These are phyloP conservation scores for Tephrocybe sp. DNA, from an alignment of 768 basidiomycete genomes.

Conservation along the genomic window DNA sequence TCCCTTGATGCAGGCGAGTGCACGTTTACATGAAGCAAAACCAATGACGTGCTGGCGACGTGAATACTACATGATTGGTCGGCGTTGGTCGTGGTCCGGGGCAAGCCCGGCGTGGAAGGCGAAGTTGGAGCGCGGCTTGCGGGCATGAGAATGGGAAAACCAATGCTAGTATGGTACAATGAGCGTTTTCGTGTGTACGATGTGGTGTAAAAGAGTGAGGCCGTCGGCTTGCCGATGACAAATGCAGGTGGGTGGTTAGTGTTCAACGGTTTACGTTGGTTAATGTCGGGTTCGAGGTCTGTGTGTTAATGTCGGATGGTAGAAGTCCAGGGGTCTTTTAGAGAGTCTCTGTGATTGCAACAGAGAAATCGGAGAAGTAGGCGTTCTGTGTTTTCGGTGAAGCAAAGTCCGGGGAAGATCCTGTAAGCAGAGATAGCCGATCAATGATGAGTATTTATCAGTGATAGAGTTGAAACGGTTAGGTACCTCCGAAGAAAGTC, in stretches of 20 bases:
- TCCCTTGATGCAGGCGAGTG: constrained; percentile 4
- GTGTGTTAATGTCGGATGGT: background rate
- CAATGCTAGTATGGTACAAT: constrained; percentile 18
- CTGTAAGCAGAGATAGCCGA: constrained; percentile 26
- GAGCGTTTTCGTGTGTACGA: constrained; percentile 10
- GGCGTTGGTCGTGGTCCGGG: constrained; percentile 11
- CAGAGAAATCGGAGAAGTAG: constrained; percentile 71
- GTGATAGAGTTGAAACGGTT: background rate
- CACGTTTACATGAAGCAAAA: constrained; percentile 5
- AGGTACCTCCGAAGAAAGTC: constrained; percentile 76
- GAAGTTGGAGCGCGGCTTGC: background rate
- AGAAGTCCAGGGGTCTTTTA: constrained; percentile 25
- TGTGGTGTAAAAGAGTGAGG: constrained; percentile 14
- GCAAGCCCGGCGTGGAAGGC: constrained; percentile 1
- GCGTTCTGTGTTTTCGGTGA: constrained; percentile 60
- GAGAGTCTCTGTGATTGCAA: constrained; percentile 53
- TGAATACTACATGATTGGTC: constrained; percentile 17
- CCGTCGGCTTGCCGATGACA: constrained; percentile 10
- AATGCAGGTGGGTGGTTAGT: background rate
- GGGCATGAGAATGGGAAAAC: background rate
- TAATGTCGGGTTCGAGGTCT: background rate
- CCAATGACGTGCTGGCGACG: constrained; percentile 14
- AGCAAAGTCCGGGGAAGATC: constrained; percentile 49
- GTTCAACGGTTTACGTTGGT: background rate
- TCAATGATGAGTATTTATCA: background rate